A percentile compares a stretch with the other conserved stretches of the same genome.
Conservation (phyloP, 257 asterid species). For the Galeopsis tetrahit region DNA sequence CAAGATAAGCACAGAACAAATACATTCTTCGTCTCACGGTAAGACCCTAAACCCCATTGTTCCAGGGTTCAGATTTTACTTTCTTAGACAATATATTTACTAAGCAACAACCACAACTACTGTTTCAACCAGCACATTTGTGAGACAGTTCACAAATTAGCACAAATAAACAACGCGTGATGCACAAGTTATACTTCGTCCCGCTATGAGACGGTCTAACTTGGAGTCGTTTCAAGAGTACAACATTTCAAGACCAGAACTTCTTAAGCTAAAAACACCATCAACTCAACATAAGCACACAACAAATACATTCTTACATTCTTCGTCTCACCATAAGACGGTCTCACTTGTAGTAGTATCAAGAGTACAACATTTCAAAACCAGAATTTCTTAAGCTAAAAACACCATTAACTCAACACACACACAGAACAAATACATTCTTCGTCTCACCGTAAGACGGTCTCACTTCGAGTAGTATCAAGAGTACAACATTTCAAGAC, state of each 20-base stretch:
- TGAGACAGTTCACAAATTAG: too few relatives aligned
- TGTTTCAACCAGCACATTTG: too few relatives aligned
- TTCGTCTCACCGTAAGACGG: too few relatives aligned
- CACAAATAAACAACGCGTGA: too few relatives aligned
- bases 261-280: not conserved
- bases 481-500: not conserved
- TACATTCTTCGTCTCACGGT: too few relatives aligned
- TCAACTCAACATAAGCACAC: not conserved
- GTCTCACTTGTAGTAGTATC: not conserved
- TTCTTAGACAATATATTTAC: not conserved
- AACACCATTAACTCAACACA: not conserved
- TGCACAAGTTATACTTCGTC: too few relatives aligned
- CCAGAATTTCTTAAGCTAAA: constrained; percentile 8
- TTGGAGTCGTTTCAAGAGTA: not conserved
- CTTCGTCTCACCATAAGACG: too few relatives aligned
- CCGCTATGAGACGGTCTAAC: too few relatives aligned
- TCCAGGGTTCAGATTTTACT: not conserved
- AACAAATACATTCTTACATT: too few relatives aligned
- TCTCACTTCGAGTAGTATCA: not conserved
- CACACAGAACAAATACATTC: too few relatives aligned
- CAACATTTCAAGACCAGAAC: constrained; percentile 5
- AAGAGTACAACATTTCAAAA: not conserved
- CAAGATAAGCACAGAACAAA: too few relatives aligned
- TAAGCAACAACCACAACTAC: not conserved
- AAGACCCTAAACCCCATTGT: too few relatives aligned